Base-by-base conservation (phyloP, 805 yeast species). In the Ogataea thermomethanolica region DNA sequence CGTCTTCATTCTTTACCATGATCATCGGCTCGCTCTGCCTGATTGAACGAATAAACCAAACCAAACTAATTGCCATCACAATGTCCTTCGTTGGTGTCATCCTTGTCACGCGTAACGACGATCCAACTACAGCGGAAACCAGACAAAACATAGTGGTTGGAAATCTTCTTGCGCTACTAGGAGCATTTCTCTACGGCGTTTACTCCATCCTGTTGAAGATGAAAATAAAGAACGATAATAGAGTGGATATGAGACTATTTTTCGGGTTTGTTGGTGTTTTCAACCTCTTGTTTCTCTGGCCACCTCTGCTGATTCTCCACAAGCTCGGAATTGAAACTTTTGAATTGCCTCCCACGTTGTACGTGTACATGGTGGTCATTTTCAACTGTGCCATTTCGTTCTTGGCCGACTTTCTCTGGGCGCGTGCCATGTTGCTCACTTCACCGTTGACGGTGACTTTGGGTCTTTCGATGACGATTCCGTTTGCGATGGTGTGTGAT, bases 401-500 rank as follows among this genome's bases (percentile, higher is more conserved):
- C 50, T 63, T 90, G 11, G 83, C 95, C 28, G 99, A 93, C 59
- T 89, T 83, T 53, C 80, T 95, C 55, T 93, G 99, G 99, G 96
- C 95, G 25, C 79, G 87, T 48, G 95, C 98, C 0, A 93, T 90
- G 78, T 71, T 93, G 24, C 67, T 93, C 55, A 93, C 99, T 1
- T 83, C 93, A 31, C 99, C 99, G 2, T 69, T 93, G 49, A 90
- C 96, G 0, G 98, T 91, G 3, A 93, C 99, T 0, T 95, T 93
- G 8, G 99, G 99, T 0, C 69, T 93, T 23, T 83, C 95, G 14
- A 77, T 90, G 44, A 91, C 98, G 0, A 93, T 93, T 13, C 99
- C 99, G 2, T 73, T 93, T 37, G 95, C 97, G 0, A 85, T 93
- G 86, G 61, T 88, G 24, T 96, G 96, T 23, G 99, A 93, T 59